Evolutionary conservation across 2,329 filamentous ascomycete species (phyloP), one percentile per base, ranked within the genome.

Genomic region (Calonectria henricotiae): DNA sequence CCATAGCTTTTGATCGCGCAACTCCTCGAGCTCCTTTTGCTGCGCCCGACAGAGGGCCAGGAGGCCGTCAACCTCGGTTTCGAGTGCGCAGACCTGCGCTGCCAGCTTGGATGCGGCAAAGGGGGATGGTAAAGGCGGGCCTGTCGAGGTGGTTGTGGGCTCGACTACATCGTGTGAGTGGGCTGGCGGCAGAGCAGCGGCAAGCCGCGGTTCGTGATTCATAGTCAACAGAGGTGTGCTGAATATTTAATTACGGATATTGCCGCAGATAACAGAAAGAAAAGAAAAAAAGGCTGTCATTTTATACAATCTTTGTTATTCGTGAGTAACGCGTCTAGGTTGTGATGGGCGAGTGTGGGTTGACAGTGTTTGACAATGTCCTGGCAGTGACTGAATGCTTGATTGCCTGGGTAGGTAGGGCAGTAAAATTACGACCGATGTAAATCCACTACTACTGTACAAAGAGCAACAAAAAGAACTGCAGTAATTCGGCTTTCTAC

Each of bases 281-380:
- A 37, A 3, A 37, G 11, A 37, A 13, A 11, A 37, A 37, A 37
- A 3, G 35, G 35, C 8, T 8, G 11, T 23, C 4, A 6, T 23
- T 46, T 23, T 23, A 9, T 12, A 17, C 11, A 46, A 17, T 5
- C 5, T 23, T n/a, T 27, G 35, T 5, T 17, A 15, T n/a, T 20
- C 32, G 32, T 25, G 32, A 39, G n/a, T 8, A 4, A 20, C 12
- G 11, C 23, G 32, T 25, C 6, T 6, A 11, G 11, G 20, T 5
- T 13, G 20, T 5, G 32, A 46, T 58, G 20, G 12, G n/a, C 12
- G 11, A 25, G 9, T 30, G 11, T 30, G 13, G 51, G 3, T 6
- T 20, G 49, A 12, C 51, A 58, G 51, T 58, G 51, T 58, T 58
- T 58, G 51, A 25, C 47, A 51, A n/a, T 15, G 25, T 13, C 47